Percentiles rank a stretch among this genome's conserved stretches.
Conservation (phyloP, 495 filamentous ascomycete species). For the Ascodesmis nigricans region DNA sequence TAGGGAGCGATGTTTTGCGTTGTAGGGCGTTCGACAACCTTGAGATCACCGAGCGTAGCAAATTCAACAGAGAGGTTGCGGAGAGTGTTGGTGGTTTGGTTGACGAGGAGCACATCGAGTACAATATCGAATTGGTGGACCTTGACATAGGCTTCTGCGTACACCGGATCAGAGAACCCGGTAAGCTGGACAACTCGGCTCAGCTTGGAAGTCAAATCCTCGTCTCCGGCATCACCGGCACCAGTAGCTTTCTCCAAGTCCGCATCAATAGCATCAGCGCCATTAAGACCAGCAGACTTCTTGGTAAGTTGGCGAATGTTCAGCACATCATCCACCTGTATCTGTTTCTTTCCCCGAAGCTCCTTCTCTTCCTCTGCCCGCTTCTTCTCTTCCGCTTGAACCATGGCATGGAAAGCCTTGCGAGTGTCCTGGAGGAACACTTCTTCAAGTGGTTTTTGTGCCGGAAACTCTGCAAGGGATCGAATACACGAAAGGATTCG, state of each 20-base stretch:
- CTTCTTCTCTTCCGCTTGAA: constrained; percentile 95
- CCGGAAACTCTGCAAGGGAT: constrained; percentile 71
- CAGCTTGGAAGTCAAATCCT: constrained; percentile 79
- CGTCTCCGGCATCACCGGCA: constrained; percentile 52
- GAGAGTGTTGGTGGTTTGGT: constrained; percentile 89
- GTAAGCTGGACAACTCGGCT: constrained; percentile 93
- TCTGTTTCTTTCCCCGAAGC: constrained; percentile 79
- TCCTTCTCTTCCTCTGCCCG: constrained; percentile 70
- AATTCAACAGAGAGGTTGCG: constrained; percentile 97
- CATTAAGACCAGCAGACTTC: constrained; percentile 70
- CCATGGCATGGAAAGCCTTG: constrained; percentile 95
- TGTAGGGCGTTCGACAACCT: constrained; percentile 89
- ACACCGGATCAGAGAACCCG: constrained; percentile 95
- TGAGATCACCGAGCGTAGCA: constrained; percentile 89
- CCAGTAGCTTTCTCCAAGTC: constrained; percentile 90
- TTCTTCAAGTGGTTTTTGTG: constrained; percentile 71
- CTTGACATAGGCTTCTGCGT: constrained; percentile 94
- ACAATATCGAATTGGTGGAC: constrained; percentile 99
- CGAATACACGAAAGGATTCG: constrained; percentile 92
- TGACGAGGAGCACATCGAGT: constrained; percentile 87
- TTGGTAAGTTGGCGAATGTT: constrained; percentile 81
- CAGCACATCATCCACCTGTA: constrained; percentile 89
- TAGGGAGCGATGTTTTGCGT: constrained; percentile 88
- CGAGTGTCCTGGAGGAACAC: constrained; percentile 92
- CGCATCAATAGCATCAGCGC: constrained; percentile 60